Base-by-base conservation (phyloP, 2,329 filamentous ascomycete species). In the Fusarium begoniae region DNA sequence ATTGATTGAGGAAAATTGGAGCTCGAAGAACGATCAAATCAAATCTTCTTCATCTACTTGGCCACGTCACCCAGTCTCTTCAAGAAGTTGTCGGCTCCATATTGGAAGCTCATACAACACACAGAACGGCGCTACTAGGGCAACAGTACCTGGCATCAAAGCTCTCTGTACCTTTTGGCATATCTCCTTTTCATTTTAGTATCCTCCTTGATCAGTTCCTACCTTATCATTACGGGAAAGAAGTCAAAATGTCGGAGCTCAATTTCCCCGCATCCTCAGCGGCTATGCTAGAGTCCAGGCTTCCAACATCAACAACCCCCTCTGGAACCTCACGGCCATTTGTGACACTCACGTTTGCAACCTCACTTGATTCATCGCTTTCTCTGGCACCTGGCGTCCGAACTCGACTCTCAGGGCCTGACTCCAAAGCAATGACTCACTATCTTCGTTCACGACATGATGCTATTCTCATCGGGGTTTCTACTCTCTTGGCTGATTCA, bases 401-500 rank as follows among this genome's bases (percentile, higher is more conserved):
- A 74, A 98, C 96, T 5, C 86, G 89, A 1, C 89, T 98, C 20
- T 98, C 96, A 3, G 95, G 95, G 8, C 89, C 92, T 0, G 87
- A 91, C 72, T 94, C 94, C 43, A 98, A 98, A 82, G 89, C 93
- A 60, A 97, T 98, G 94, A 98, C 96, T 1, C 96, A 98, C 82
- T 94, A 93, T 80, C 89, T 98, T 35, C 93, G 96, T 77, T 91
- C 92, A 18, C 89, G 88, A 22, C 95, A 98, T 83, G 90, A 93
- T 72, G 94, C 94, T 44, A 97, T 98, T 75, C 87, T 97, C 30
- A 87, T 98, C 38, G 96, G 96, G 28, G 94, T 92, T 9, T 93
- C 93, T 6, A 98, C 96, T 3, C 93, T 94, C 13, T 85, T 94
- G 32, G 92, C 94, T 26, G 96, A 98, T 81, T 90, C 98, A 79